Conservation (phyloP, 306 rosid species). For the Argentina anserina region DNA sequence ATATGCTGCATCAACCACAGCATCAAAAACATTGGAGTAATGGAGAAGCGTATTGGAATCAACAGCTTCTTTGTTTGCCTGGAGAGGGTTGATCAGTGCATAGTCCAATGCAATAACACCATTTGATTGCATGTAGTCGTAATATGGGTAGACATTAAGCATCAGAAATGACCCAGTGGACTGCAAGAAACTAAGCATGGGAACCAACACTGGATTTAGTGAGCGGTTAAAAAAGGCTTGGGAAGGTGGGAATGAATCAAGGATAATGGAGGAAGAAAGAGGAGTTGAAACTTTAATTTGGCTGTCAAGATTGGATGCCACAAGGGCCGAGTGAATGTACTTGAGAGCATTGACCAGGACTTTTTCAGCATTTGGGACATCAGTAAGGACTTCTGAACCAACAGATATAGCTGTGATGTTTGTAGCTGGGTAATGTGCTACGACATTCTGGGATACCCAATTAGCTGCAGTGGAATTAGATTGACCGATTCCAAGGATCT, state of each 20-base stretch:
- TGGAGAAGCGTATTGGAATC: conserved; percentile 80
- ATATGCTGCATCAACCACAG: conserved; percentile 76
- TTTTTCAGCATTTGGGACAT: conserved; percentile 70
- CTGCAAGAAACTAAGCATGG: conserved; percentile 71
- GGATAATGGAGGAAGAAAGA: conserved; percentile 67
- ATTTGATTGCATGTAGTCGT: conserved; percentile 75
- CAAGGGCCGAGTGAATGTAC: conserved; percentile 68
- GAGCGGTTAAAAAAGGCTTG: conserved; percentile 82
- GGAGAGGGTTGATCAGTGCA: conserved; percentile 67
- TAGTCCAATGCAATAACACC: conserved; percentile 79
- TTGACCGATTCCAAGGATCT: conserved; percentile 73
- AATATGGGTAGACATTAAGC: conserved; percentile 81
- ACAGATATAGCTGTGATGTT: conserved; percentile 76
- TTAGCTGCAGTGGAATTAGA: conserved; percentile 78
- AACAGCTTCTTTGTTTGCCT: conserved; percentile 75
- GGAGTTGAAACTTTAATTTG: conserved; percentile 77
- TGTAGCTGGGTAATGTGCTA: conserved; percentile 82
- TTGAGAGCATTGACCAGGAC: conserved; percentile 64
- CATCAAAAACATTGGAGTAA: conserved; percentile 82
- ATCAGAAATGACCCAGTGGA: conserved; percentile 63
- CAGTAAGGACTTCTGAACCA: conserved; percentile 71
- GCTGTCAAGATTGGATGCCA: conserved; percentile 73
- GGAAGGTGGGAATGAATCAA: conserved; percentile 84
- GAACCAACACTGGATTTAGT: conserved; percentile 57
- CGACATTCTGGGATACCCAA: conserved; percentile 77